These are phyloP conservation scores for Xanthoconium purpureum DNA, from an alignment of 768 basidiomycete genomes.

Conservation along the genomic window DNA sequence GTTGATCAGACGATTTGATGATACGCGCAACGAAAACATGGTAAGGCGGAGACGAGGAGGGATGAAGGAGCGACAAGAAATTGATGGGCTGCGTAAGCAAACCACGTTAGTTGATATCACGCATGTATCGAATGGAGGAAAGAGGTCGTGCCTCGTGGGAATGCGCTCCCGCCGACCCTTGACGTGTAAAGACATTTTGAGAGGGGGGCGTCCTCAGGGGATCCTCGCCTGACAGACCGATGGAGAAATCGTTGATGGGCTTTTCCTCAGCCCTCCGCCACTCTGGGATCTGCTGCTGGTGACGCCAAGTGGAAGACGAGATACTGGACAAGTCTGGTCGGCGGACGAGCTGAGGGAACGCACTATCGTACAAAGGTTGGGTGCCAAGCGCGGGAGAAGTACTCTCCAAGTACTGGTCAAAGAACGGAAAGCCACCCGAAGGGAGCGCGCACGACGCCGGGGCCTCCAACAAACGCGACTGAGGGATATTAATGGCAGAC, in stretches of 20 bases:
- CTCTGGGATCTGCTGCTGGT: slow-evolving; percentile 35
- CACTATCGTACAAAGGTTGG: slow-evolving; percentile 35
- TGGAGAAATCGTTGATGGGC: slow-evolving; percentile 20
- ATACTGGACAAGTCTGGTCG: slow-evolving; percentile 14
- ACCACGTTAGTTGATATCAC: slow-evolving; percentile 14
- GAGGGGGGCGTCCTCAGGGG: slow-evolving; percentile 28
- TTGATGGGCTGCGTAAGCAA: slow-evolving; percentile 68
- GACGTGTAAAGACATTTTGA: slow-evolving; percentile 26
- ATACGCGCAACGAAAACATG: slow-evolving; percentile 79
- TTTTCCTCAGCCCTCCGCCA: slow-evolving; percentile 43
- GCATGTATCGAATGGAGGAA: background rate
- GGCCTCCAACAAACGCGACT: slow-evolving; percentile 25
- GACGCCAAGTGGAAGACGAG: slow-evolving; percentile 22
- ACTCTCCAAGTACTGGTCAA: slow-evolving; percentile 53
- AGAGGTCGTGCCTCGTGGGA: slow-evolving; percentile 50
- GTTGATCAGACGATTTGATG: slow-evolving; percentile 87
- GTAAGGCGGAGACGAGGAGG: slow-evolving; percentile 82
- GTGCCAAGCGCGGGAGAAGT: slow-evolving; percentile 37
- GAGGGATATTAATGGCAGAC: slow-evolving; percentile 22
- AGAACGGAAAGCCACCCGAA: slow-evolving; percentile 38
- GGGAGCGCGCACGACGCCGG: slow-evolving; percentile 16
- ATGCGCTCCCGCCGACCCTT: slow-evolving; percentile 26
- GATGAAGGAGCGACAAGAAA: slow-evolving; percentile 81
- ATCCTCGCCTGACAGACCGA: slow-evolving; percentile 28
- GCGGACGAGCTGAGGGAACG: slow-evolving; percentile 27